Conservation (phyloP, 768 basidiomycete genomes). For the Boletus rex-veris region DNA sequence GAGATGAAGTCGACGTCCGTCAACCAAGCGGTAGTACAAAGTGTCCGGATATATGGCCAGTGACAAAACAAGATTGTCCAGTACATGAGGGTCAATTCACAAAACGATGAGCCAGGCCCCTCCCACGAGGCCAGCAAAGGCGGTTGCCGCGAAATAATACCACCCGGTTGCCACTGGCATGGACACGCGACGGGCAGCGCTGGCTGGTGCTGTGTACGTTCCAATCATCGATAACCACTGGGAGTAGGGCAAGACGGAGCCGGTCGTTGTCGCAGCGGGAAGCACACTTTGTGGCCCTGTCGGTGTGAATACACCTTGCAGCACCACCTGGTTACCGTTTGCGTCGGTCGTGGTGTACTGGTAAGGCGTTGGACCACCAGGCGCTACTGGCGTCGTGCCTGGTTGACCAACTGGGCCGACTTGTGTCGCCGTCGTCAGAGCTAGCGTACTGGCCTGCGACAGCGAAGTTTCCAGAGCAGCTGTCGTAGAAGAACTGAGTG, state of each 20-base stretch:
- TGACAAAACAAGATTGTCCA: constrained; percentile 5
- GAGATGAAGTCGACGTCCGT: background rate
- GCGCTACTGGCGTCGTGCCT: constrained; percentile 32
- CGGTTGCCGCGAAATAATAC: constrained; percentile 26
- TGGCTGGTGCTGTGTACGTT: constrained; percentile 28
- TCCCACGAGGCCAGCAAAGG: constrained; percentile 23
- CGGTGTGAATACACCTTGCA: constrained; percentile 31
- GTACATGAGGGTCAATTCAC: constrained; percentile 9
- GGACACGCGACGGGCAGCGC: constrained; percentile 23
- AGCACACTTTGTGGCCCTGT: constrained; percentile 29
- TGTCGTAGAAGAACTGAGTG: background rate
- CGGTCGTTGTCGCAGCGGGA: constrained; percentile 26
- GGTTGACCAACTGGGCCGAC: constrained; percentile 52
- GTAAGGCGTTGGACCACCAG: constrained; percentile 49
- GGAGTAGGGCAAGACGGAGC: constrained; percentile 27
- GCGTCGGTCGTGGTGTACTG: constrained; percentile 46
- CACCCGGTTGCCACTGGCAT: constrained; percentile 21
- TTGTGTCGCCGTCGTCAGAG: constrained; percentile 19
- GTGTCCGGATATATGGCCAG: constrained; percentile 5
- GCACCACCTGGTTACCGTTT: constrained; percentile 21
- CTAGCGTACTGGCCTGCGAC: constrained; percentile 11
- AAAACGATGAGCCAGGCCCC: constrained; percentile 33
- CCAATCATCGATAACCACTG: constrained; percentile 31
- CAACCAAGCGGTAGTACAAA: background rate
- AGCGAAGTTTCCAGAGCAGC: constrained; percentile 17